Evolutionary conservation across 2,329 filamentous ascomycete species (phyloP).

Genomic region (Epichloe coenophiala): DNA sequence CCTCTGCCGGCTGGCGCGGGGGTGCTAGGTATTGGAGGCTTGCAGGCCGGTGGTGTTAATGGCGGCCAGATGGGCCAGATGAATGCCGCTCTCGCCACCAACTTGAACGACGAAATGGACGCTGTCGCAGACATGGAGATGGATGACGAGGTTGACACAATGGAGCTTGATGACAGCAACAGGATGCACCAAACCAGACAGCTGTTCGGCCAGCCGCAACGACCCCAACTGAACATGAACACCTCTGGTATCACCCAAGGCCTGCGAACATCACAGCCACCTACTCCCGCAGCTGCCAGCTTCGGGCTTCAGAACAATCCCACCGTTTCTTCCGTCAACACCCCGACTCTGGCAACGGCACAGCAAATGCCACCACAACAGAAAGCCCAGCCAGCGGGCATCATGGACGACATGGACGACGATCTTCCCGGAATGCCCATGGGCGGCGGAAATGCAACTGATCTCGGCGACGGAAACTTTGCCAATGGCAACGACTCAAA

Average conservation of each 20-base stretch:
- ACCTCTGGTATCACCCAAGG: slow-evolving; percentile 65
- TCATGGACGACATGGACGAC: slow-evolving; percentile 56
- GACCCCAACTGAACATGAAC: slow-evolving; percentile 66
- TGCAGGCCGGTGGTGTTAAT: slow-evolving; percentile 14
- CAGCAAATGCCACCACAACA: slow-evolving; percentile 55
- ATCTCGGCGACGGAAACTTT: slow-evolving; percentile 39
- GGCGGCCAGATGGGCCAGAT: slow-evolving; percentile 28
- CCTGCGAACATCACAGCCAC: slow-evolving; percentile 71
- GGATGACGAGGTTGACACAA: slow-evolving; percentile 63
- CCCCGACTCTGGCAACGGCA: slow-evolving; percentile 74
- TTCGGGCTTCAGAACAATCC: slow-evolving; percentile 85
- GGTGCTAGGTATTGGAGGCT: slow-evolving; percentile 26
- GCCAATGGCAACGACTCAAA: slow-evolving; percentile 34
- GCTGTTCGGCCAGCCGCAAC: slow-evolving; percentile 50
- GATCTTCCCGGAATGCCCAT: slow-evolving; percentile 51
- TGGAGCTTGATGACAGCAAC: slow-evolving; percentile 50
- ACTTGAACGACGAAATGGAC: slow-evolving; percentile 54
- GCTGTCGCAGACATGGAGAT: slow-evolving; percentile 92
- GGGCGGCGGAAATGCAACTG: slow-evolving; percentile 42
- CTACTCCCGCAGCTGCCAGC: slow-evolving; percentile 64
- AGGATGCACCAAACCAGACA: slow-evolving; percentile 58
- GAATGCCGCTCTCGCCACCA: slow-evolving; percentile 28
- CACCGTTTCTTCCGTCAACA: slow-evolving; percentile 94
- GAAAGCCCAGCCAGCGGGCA: slow-evolving; percentile 40
- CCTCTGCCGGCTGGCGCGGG: slow-evolving; percentile 16